Evolutionary conservation across 129 eudicot species (phyloP), one percentile per base, ranked within the genome.

Genomic region (Escallonia herrerae): DNA sequence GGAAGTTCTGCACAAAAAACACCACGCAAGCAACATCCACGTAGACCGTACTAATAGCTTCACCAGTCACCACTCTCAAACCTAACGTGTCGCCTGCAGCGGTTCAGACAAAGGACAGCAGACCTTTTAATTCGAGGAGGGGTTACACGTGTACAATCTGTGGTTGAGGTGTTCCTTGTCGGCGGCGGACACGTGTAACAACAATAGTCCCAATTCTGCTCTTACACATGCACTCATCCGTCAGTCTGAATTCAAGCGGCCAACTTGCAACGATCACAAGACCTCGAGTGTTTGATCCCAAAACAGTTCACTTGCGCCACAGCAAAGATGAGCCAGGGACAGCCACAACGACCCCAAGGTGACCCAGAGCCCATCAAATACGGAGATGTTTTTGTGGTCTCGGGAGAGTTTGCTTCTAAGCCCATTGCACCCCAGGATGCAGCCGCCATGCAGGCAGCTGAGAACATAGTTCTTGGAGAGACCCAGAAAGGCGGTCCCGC

Each of bases 341-440:
- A 76, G 65, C 73, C 85, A 15, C 63, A 63, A 54, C 67, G 75
- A 56, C 72, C 70, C 5, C 12, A 69, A 47, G 45, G 22, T 11
- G 67, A 60, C 5, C 40, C 51, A 3, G 66, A 65, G 14, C 52
- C 85, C 53, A 56, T 86, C 70, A 86, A 77, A 68, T 90, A 81
- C 69, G 85, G 89, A 33, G 91, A 86, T 69, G 88, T 90, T 3
- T 90, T 88, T 51, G 39, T 62, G 39, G 81, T 88, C 56, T 72
- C 88, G 1, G 91, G 86, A 4, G 76, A 79, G 9, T 37, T 83
- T 7, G 86, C 81, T 2, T 58, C 67, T 3, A 57, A 90, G 47
- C 86, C 95, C 52, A 62, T 86, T 22, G 71, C 91, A 3, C 89
- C 85, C 5, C 68, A 74, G 52, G 97, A 86, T 60, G 86, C 97